Base-by-base conservation (phyloP, 345 rosid genomes). In the Mercurialis annua region DNA sequence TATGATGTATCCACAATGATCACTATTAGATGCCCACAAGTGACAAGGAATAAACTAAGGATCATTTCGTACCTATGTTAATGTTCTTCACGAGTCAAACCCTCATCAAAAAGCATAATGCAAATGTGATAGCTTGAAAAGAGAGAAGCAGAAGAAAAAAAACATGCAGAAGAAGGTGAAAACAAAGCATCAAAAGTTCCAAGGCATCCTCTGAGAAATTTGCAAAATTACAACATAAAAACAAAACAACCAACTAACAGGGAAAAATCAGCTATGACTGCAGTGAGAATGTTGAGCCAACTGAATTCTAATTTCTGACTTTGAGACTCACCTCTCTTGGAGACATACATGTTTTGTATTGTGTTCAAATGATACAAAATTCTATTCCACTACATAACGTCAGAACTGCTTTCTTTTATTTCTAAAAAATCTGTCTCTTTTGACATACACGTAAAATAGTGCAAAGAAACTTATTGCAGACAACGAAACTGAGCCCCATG, bases 341-440 rank as follows among this genome's bases (percentile, higher is more conserved):
- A 36, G 73, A 57, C 62, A 51, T 71, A 72, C 67, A 71, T 52
- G 62, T 68, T 59, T 29, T 69, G 67, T 71, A 67, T 69, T 52
- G 71, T 33, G 30, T 76, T 79, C 79, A 72, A 65, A 80, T 68
- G 66, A 65, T 82, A 78, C 82, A 87, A 49, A 30, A 53, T 44
- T 53, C 68, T 51, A 53, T 65, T 46, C 67, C 67, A 56, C 70
- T 52, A 69, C 67, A 70, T 23, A 54, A 57, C 78, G 76, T 89
- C 92, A 94, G 83, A 94, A 89, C 77, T 89, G 99, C 85, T 94
- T 94, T 80, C 93, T 83, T 76, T 94, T 91, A 77, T 81, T 89
- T 76, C 74, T 85, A 71, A 94, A 85, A 67, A 91, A 85, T 64
- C 71, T 80, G 65, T 85, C 92, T 20, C 92, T 82, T 78, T 83